phyloP scores from a whole-genome alignment of 768 basidiomycete species.

The Dentipellis sp. region DNA sequence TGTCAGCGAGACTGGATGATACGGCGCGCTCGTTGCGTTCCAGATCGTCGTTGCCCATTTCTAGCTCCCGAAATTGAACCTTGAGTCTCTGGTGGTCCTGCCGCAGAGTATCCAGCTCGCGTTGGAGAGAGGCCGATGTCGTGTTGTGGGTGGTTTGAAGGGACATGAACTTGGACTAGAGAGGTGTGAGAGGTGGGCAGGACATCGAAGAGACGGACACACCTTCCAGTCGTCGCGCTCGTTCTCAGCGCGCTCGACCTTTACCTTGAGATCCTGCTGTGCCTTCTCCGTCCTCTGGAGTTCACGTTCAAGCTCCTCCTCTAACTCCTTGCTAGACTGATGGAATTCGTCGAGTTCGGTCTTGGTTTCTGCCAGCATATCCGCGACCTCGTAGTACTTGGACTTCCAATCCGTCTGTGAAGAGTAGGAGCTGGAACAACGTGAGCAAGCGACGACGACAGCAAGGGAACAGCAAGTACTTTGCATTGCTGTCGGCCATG shows the following conservation, averaged over 20 bases:
- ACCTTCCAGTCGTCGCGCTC: slow-evolving; percentile 96
- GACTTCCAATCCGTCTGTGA: slow-evolving; percentile 59
- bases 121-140: slow-evolving; percentile 83
- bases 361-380: slow-evolving; percentile 78
- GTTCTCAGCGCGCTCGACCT: slow-evolving; percentile 55
- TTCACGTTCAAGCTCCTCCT: slow-evolving; percentile 89
- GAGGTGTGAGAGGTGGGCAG: slow-evolving; percentile 9
- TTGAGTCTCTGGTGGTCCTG: slow-evolving; percentile 65
- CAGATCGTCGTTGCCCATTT: slow-evolving; percentile 97
- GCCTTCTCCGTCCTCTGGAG: slow-evolving; percentile 81
- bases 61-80: slow-evolving; percentile 75
- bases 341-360: slow-evolving; percentile 85
- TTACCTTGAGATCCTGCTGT: slow-evolving; percentile 70
- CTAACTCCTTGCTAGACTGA: slow-evolving; percentile 80
- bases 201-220: slow-evolving; percentile 16
- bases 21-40: slow-evolving; percentile 91
- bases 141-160: slow-evolving; percentile 88
- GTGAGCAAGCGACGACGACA: slow-evolving; percentile 4
- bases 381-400: slow-evolving; percentile 75
- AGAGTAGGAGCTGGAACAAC: slow-evolving; percentile 38
- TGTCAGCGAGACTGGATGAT: slow-evolving; percentile 70
- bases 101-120: slow-evolving; percentile 77
- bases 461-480: slow-evolving; percentile 29
- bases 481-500: slow-evolving; percentile 56
- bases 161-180: slow-evolving; percentile 73